A percentile compares a stretch with the other conserved stretches of the same genome.
Evolutionary conservation across 345 rosid genomes (phyloP).

Genomic region (Lepidium sativum): DNA sequence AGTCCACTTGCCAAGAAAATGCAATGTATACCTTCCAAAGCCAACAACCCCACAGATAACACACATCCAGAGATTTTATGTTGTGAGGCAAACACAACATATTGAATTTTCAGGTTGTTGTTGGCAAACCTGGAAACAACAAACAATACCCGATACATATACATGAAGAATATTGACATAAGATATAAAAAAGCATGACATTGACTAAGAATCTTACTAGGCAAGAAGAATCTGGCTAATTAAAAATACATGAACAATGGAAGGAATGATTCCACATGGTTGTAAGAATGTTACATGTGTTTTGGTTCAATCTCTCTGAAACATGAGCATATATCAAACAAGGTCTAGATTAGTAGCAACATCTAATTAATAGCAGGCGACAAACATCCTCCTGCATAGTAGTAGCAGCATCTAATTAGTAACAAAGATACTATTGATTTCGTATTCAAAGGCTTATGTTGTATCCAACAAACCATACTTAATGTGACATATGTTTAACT

Average conservation of each 20-base stretch:
- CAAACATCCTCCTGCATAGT: conserved; percentile 61
- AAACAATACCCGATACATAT: not conserved
- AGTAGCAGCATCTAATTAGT: not conserved
- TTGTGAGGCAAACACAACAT: conserved; percentile 82
- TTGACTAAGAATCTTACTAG: conserved; percentile 47
- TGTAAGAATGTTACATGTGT: conserved; percentile 82
- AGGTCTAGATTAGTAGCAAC: conserved; percentile 32
- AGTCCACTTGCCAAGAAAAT: not conserved
- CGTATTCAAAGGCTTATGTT: not conserved
- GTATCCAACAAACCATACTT: conserved; percentile 30
- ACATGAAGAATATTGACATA: not conserved
- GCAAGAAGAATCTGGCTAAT: conserved; percentile 98
- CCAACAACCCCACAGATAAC: conserved; percentile 90
- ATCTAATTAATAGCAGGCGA: conserved; percentile 68
- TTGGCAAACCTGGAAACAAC: conserved; percentile 72
- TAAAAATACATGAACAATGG: conserved; percentile 90
- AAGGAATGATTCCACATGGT: conserved; percentile 97
- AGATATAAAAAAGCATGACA: not conserved
- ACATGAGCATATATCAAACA: conserved; percentile 4
- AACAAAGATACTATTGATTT: not conserved
- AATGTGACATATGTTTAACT: too few relatives aligned
- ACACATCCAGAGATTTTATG: conserved; percentile 95
- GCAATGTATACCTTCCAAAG: conserved; percentile 68
- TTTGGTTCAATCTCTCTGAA: conserved; percentile 86
- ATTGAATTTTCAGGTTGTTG: conserved; percentile 92